phyloP scores from a whole-genome alignment of 148 eudicot species.

The Silene conica region DNA sequence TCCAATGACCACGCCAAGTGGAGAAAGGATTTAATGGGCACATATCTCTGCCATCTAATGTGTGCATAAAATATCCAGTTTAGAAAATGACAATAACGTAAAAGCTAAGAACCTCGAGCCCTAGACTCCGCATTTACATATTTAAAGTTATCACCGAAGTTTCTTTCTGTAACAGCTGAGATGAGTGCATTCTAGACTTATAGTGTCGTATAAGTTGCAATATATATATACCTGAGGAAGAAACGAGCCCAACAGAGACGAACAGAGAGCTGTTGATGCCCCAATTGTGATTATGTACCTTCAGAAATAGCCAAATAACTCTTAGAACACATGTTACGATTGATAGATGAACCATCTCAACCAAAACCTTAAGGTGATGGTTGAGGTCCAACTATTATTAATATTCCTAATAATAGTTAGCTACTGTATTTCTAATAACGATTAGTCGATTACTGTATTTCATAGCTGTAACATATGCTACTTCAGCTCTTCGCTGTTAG shows the following conservation, averaged over 20 bases:
- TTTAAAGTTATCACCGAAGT: background rate
- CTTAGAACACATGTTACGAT: conserved; percentile 3
- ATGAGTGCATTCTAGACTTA: background rate
- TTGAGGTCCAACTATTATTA: too few relatives aligned
- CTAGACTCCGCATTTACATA: background rate
- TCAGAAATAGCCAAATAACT: conserved; percentile 20
- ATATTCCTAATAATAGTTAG: too few relatives aligned
- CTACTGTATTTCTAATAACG: too few relatives aligned
- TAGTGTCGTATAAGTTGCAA: background rate
- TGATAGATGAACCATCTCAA: too few relatives aligned
- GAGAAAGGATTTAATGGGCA: too few relatives aligned
- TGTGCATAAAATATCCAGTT: background rate
- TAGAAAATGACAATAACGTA: background rate
- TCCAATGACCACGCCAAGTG: too few relatives aligned
- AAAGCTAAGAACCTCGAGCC: background rate
- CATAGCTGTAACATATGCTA: background rate
- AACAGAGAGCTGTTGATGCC: conserved; percentile 84
- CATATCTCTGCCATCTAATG: background rate
- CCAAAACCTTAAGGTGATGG: too few relatives aligned
- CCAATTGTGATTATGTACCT: conserved; percentile 84
- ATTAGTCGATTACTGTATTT: background rate
- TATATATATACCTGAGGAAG: conserved; percentile 72
- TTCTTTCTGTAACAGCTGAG: background rate
- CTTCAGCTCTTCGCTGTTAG: too few relatives aligned
- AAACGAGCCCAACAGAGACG: conserved; percentile 90